phyloP scores from a whole-genome alignment of 2,329 filamentous ascomycete species.

The Colletotrichum lindemuthianum region DNA sequence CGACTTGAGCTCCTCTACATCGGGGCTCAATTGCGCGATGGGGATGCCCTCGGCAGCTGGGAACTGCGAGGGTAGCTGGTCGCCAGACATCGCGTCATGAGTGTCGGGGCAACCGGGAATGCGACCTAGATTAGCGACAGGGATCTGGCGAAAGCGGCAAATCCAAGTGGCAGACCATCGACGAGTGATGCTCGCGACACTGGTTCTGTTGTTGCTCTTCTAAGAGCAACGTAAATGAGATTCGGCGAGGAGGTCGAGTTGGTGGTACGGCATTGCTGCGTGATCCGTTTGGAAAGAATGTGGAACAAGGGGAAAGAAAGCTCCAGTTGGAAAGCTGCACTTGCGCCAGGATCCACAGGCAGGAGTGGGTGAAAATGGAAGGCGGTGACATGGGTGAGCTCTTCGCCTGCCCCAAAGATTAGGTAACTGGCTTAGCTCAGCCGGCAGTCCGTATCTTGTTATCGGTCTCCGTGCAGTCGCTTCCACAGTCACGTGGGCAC shows the following conservation, averaged over 20 bases:
- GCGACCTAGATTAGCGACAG: constrained; percentile 6
- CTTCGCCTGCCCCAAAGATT: too few relatives aligned
- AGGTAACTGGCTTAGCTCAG: background rate
- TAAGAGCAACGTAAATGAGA: background rate
- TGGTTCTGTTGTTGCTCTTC: background rate
- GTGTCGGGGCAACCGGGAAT: background rate
- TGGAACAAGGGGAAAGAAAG: constrained; percentile 31
- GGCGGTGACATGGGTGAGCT: constrained; percentile 8
- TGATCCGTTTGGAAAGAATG: constrained; percentile 11
- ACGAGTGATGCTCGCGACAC: background rate
- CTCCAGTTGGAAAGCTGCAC: constrained; percentile 25
- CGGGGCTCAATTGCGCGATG: constrained; percentile 66
- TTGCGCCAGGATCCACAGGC: constrained; percentile 2
- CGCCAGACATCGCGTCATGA: constrained; percentile 36
- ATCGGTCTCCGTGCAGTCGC: background rate
- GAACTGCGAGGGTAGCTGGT: constrained; percentile 34
- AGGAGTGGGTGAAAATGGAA: constrained; percentile 1
- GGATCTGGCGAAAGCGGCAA: constrained; percentile 6
- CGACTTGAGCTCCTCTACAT: constrained; percentile 51
- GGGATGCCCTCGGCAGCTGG: constrained; percentile 48
- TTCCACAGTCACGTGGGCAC: constrained; percentile 2
- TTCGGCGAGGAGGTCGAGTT: constrained; percentile 7
- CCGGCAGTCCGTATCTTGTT: background rate
- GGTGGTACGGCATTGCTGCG: constrained; percentile 19
- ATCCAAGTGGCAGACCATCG: constrained; percentile 8